These are phyloP conservation scores for Telfairia occidentalis DNA, from an alignment of 331 rosid species.

Conservation along the genomic window DNA sequence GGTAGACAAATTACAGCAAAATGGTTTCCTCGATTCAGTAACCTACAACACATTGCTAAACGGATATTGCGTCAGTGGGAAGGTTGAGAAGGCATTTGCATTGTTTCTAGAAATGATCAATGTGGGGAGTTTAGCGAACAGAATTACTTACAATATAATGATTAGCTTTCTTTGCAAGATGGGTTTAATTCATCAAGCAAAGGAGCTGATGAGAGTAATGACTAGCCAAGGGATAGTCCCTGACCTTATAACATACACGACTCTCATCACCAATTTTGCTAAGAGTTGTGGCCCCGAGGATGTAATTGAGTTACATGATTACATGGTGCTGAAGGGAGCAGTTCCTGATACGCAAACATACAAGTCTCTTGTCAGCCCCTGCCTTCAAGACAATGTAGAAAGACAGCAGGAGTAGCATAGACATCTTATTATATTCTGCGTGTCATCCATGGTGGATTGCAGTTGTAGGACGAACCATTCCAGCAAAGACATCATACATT, in stretches of 20 bases:
- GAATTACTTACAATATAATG: constrained; percentile 38
- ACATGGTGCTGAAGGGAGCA: constrained; percentile 42
- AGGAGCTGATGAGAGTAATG: constrained; percentile 39
- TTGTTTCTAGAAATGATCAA: constrained; percentile 30
- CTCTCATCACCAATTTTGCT: constrained; percentile 29
- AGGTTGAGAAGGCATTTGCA: constrained; percentile 25
- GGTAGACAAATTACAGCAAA: constrained; percentile 22
- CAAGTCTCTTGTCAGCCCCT: constrained; percentile 24
- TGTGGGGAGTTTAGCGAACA: constrained; percentile 26
- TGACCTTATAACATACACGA: constrained; percentile 39
- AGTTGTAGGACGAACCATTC: background rate
- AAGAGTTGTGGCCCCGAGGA: constrained; percentile 25
- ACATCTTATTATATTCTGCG: background rate
- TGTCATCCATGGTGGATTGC: background rate
- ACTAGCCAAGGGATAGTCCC: constrained; percentile 29
- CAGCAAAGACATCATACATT: background rate
- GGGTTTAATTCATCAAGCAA: constrained; percentile 30
- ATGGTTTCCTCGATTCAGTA: constrained; percentile 17
- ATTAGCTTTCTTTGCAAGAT: constrained; percentile 41
- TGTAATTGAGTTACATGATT: constrained; percentile 48
- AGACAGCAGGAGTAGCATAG: background rate
- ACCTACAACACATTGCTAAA: constrained; percentile 41
- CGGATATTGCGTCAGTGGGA: constrained; percentile 30
- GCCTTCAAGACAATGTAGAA: constrained; percentile 16
- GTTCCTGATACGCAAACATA: constrained; percentile 33